Percentiles rank a stretch among this genome's conserved stretches.
Evolutionary conservation across 148 eudicot genomes (phyloP).

Genomic region (Simmondsia chinensis): DNA sequence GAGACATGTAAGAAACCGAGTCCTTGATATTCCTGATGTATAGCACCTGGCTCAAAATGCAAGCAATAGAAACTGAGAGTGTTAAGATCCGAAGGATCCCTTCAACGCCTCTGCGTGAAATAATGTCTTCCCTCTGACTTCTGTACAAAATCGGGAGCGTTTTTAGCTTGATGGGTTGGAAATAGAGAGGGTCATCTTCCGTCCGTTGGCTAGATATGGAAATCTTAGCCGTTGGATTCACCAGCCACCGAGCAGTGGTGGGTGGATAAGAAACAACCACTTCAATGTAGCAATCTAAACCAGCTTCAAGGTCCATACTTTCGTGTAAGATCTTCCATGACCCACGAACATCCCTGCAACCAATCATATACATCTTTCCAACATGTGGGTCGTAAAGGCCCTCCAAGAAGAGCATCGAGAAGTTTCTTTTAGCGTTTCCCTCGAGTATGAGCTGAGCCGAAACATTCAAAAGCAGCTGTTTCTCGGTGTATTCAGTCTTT

Average conservation of each 20-base stretch:
- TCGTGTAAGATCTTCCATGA: slow-evolving; percentile 54
- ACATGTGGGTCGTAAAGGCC: slow-evolving; percentile 69
- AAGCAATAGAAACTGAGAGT: slow-evolving; percentile 51
- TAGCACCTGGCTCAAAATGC: slow-evolving; percentile 53
- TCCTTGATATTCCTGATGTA: slow-evolving; percentile 36
- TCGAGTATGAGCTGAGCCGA: slow-evolving; percentile 52
- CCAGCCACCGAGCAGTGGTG: slow-evolving; percentile 67
- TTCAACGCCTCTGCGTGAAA: slow-evolving; percentile 62
- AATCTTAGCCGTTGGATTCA: slow-evolving; percentile 56
- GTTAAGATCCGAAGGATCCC: slow-evolving; percentile 61
- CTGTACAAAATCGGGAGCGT: slow-evolving; percentile 65
- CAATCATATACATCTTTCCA: slow-evolving; percentile 79
- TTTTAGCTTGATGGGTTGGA: slow-evolving; percentile 46
- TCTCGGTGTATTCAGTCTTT: slow-evolving; percentile 41
- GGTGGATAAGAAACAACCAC: slow-evolving; percentile 72
- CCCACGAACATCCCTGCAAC: slow-evolving; percentile 74
- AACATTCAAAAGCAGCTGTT: slow-evolving; percentile 64
- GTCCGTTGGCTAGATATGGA: slow-evolving; percentile 63
- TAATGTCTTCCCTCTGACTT: slow-evolving; percentile 63
- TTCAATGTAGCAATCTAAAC: slow-evolving; percentile 69
- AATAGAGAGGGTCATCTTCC: slow-evolving; percentile 76
- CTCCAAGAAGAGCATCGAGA: slow-evolving; percentile 61
- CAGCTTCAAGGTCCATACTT: slow-evolving; percentile 56
- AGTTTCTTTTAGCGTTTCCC: slow-evolving; percentile 21
- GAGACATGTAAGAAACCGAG: slow-evolving; percentile 59